Conservation (phyloP, 2,329 filamentous ascomycete species). For the Dothideomycetes sp. region DNA sequence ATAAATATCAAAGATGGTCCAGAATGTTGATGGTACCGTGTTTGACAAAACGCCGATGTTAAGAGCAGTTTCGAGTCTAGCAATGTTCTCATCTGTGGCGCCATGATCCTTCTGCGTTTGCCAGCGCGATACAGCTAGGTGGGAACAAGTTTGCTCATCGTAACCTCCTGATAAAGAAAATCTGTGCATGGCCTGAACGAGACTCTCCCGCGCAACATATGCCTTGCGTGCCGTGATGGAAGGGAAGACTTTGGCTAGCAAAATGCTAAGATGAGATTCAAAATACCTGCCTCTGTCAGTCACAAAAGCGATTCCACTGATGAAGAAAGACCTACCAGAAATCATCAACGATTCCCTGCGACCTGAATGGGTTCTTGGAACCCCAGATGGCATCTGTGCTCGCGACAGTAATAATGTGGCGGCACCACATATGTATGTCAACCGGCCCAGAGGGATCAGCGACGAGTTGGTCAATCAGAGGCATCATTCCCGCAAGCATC, state of each 20-base stretch:
- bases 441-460: constrained; percentile 16
- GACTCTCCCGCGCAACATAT: constrained; percentile 27
- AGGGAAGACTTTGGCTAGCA: constrained; percentile 21
- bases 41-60: neutral
- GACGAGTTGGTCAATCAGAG: constrained; percentile 20
- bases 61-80: constrained; percentile 23
- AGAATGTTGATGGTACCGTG: neutral
- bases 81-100: constrained; percentile 19
- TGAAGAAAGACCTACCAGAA: constrained; percentile 23
- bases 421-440: constrained; percentile 32
- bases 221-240: constrained; percentile 30
- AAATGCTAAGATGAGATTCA: constrained; percentile 24
- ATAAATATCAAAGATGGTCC: neutral
- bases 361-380: constrained; percentile 32
- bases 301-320: neutral
- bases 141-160: no score
- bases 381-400: constrained; percentile 35
- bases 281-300: constrained; percentile 19
- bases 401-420: constrained; percentile 30
- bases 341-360: constrained; percentile 28
- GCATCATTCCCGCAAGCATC: constrained; percentile 15
- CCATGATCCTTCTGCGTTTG: constrained; percentile 4
- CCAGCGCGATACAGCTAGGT: constrained; percentile 20
- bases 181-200: constrained; percentile 16
- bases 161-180: no score